These are phyloP conservation scores for Irpex rosettiformis DNA, from an alignment of 1,284 basidiomycete genomes.

Conservation along the genomic window DNA sequence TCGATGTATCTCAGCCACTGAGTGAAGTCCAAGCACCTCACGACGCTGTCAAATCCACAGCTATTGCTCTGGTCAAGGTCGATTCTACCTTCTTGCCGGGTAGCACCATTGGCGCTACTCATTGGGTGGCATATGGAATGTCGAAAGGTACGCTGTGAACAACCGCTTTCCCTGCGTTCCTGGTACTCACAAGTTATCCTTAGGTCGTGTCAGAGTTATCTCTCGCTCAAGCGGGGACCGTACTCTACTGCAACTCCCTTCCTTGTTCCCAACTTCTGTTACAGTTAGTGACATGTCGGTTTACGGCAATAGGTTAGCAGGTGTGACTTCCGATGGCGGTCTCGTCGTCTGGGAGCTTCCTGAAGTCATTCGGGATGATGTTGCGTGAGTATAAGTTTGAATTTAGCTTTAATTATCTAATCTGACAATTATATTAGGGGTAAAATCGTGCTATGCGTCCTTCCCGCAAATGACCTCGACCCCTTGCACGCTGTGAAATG, in stretches of 20 bases:
- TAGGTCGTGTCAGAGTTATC: slow-evolving; percentile 79
- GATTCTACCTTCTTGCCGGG: slow-evolving; percentile 78
- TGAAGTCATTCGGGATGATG: slow-evolving; percentile 75
- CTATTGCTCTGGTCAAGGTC: slow-evolving; percentile 80
- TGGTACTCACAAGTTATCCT: not conserved
- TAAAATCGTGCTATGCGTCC: slow-evolving; percentile 64
- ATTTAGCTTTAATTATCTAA: not conserved
- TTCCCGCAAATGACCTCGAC: slow-evolving; percentile 53
- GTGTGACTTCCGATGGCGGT: slow-evolving; percentile 80
- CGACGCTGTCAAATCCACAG: slow-evolving; percentile 74
- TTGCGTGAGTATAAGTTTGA: slow-evolving; percentile 51
- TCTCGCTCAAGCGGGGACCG: slow-evolving; percentile 82
- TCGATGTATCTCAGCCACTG: slow-evolving; percentile 68
- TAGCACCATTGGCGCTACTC: slow-evolving; percentile 80
- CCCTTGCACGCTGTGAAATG: slow-evolving; percentile 77
- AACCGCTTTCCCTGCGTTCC: not conserved
- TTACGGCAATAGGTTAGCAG: slow-evolving; percentile 74
- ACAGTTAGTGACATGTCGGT: slow-evolving; percentile 82
- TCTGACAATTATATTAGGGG: slow-evolving; percentile 44
- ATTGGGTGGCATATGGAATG: slow-evolving; percentile 89
- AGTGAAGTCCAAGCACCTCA: slow-evolving; percentile 70
- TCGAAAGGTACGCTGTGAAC: slow-evolving; percentile 54
- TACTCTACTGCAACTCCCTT: slow-evolving; percentile 72
- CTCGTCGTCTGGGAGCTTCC: slow-evolving; percentile 85
- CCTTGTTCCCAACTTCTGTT: slow-evolving; percentile 54